These are phyloP conservation scores for Nicotiana obtusifolia DNA, from an alignment of 257 asterid genomes.

Conservation along the genomic window DNA sequence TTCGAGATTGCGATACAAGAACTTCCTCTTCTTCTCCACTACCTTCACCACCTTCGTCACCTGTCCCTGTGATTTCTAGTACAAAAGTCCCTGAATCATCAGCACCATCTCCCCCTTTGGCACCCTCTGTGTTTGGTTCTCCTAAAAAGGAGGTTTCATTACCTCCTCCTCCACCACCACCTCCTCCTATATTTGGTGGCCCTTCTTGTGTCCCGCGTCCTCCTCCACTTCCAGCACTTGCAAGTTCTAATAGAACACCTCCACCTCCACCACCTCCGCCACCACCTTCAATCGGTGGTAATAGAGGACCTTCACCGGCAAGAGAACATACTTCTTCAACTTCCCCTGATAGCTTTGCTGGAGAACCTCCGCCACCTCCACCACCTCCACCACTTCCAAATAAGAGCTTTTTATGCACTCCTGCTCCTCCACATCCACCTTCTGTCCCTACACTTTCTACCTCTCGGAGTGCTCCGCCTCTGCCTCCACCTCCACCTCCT, in stretches of 20 bases:
- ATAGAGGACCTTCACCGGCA: conserved; percentile 14
- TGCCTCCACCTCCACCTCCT: conserved; percentile 12
- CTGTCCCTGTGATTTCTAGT: conserved; percentile 22
- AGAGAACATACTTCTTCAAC: conserved; percentile 24
- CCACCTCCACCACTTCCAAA: conserved; percentile 12
- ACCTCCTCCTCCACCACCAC: conserved; percentile 17
- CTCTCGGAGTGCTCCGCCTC: conserved; percentile 4
- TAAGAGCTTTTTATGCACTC: conserved; percentile 1
- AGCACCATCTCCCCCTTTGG: conserved; percentile 15
- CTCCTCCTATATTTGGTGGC: conserved; percentile 10
- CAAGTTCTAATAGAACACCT: conserved; percentile 14
- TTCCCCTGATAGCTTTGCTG: conserved; percentile 17
- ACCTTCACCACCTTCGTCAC: conserved; percentile 20
- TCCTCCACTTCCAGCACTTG: conserved; percentile 2
- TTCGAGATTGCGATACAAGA: conserved; percentile 21
- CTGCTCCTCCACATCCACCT: conserved; percentile 24
- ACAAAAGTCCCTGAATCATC: conserved; percentile 16
- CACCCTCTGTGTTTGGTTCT: conserved; percentile 10
- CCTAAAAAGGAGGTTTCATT: conserved; percentile 9
- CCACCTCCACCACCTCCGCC: conserved; percentile 12
- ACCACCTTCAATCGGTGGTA: conserved; percentile 19
- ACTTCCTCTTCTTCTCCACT: conserved; percentile 26
- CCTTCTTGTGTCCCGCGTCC: not conserved
- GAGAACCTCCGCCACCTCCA: conserved; percentile 24
- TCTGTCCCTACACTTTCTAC: conserved; percentile 15